Conservation (phyloP, 2,329 filamentous ascomycete genomes). For the Fusarium beomiforme region DNA sequence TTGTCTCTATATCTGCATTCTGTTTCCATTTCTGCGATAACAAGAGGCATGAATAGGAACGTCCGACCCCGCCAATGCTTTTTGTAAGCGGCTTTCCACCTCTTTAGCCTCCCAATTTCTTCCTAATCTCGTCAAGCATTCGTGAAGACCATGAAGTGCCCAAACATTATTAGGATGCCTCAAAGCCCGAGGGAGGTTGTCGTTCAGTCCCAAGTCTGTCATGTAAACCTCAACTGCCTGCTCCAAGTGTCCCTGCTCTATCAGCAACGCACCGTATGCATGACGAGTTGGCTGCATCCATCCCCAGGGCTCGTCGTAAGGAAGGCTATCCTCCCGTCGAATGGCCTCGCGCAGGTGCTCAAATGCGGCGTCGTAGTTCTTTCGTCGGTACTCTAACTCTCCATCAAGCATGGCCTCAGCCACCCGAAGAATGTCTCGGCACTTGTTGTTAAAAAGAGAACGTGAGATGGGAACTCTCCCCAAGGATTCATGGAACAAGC, state of each 20-base stretch:
- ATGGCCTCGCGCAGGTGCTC: slow-evolving; percentile 66
- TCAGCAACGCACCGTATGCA: slow-evolving; percentile 73
- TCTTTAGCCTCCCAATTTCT: slow-evolving; percentile 51
- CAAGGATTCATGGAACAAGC: slow-evolving; percentile 62
- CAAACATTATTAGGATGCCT: slow-evolving; percentile 80
- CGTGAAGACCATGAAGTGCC: slow-evolving; percentile 77
- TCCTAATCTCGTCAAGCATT: slow-evolving; percentile 68
- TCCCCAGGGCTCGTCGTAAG: slow-evolving; percentile 80
- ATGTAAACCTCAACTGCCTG: slow-evolving; percentile 67
- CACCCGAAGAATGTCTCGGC: slow-evolving; percentile 68
- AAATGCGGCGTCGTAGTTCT: slow-evolving; percentile 68
- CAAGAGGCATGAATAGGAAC: slow-evolving; percentile 15
- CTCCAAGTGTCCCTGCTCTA: slow-evolving; percentile 71
- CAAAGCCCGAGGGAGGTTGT: slow-evolving; percentile 69
- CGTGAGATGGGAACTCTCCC: slow-evolving; percentile 62
- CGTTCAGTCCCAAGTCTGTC: slow-evolving; percentile 69
- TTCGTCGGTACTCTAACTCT: slow-evolving; percentile 75
- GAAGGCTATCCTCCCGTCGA: slow-evolving; percentile 68
- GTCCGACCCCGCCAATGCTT: slow-evolving; percentile 3
- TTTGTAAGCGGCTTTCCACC: not conserved
- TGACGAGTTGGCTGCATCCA: slow-evolving; percentile 83
- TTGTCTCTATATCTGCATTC: fast-evolving
- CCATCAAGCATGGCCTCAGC: slow-evolving; percentile 76
- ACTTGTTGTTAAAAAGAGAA: slow-evolving; percentile 58
- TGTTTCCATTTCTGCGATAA: slow-evolving; percentile 9